phyloP scores from a whole-genome alignment of 1,284 basidiomycete species.

The Melampsora americana region DNA sequence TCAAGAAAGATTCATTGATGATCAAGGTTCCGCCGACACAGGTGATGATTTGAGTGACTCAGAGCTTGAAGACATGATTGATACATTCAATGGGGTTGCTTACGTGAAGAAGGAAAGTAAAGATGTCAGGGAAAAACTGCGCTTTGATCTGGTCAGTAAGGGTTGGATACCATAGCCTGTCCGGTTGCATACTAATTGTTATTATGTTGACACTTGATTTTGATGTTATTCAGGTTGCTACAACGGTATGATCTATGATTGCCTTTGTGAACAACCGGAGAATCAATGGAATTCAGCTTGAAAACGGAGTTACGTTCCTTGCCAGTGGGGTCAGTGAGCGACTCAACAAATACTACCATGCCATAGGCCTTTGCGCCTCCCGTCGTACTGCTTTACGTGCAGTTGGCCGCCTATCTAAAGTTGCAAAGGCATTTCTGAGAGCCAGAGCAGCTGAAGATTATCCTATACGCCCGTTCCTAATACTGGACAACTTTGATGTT shows the following conservation, averaged over 20 bases:
- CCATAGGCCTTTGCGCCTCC: not conserved
- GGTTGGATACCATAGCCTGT: too few relatives aligned
- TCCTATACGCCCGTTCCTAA: not conserved
- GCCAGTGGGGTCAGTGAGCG: conserved; percentile 7
- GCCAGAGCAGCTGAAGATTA: not conserved
- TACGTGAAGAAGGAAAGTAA: too few relatives aligned
- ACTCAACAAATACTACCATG: not conserved
- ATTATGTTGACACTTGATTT: too few relatives aligned
- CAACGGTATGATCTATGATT: conserved; percentile 22
- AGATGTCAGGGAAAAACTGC: too few relatives aligned
- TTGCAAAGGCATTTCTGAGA: not conserved
- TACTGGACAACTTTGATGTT: conserved; percentile 24
- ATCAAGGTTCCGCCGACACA: too few relatives aligned
- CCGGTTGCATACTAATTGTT: too few relatives aligned
- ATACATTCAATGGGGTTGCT: too few relatives aligned
- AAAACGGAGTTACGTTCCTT: conserved; percentile 2
- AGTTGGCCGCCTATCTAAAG: too few relatives aligned
- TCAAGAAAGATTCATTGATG: too few relatives aligned
- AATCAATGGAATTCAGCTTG: conserved; percentile 9
- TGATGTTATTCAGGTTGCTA: conserved; percentile 2
- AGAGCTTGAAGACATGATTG: too few relatives aligned
- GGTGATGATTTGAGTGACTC: too few relatives aligned
- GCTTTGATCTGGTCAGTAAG: too few relatives aligned
- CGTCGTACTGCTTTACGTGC: not conserved
- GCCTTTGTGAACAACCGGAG: conserved; percentile 10